These are phyloP conservation scores for Tuber borchii DNA, from an alignment of 495 filamentous ascomycete genomes.

Conservation along the genomic window DNA sequence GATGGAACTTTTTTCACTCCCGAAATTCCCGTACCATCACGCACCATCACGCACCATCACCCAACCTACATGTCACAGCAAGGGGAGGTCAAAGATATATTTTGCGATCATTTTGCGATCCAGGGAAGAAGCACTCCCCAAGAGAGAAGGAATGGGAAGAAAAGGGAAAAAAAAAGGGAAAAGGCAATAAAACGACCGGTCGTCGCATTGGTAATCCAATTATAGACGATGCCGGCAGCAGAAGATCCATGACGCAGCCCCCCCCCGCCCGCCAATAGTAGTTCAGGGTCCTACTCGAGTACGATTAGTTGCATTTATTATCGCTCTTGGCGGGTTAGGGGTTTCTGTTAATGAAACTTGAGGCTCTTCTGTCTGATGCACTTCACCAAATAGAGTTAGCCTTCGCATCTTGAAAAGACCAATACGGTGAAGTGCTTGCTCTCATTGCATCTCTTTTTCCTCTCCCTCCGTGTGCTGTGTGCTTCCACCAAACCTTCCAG, in stretches of 20 bases:
- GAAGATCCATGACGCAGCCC: background rate
- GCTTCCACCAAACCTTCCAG: background rate
- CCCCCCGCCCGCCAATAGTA: background rate
- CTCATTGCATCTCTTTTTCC: background rate
- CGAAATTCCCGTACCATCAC: background rate
- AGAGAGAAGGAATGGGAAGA: background rate
- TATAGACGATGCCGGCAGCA: background rate
- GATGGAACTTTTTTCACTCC: background rate
- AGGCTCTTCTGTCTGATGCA: background rate
- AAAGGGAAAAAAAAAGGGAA: background rate
- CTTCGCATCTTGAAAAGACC: background rate
- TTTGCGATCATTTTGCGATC: background rate
- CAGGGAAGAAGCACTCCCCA: background rate
- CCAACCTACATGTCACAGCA: background rate
- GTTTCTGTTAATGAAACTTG: background rate
- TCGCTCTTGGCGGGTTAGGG: background rate
- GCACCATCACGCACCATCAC: background rate
- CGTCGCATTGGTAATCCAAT: background rate
- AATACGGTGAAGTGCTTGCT: background rate
- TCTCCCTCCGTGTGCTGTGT: background rate
- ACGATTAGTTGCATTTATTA: too few relatives aligned
- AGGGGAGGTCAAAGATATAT: background rate
- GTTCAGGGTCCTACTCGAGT: too few relatives aligned
- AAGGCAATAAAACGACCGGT: background rate
- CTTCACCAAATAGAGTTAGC: background rate